Conservation (phyloP, 257 asterid species). For the Prunella vulgaris region DNA sequence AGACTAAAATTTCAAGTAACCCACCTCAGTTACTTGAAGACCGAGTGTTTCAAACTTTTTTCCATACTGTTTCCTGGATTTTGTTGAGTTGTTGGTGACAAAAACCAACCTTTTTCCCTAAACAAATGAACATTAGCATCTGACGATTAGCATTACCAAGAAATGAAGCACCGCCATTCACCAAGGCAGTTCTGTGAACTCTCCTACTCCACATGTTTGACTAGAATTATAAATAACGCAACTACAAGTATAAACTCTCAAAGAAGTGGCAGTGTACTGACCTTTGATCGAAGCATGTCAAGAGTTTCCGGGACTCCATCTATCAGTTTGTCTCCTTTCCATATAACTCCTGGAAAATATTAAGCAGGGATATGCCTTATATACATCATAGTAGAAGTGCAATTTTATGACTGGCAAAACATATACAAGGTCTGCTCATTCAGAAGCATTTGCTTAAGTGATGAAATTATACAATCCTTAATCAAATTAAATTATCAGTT, state of each 20-base stretch:
- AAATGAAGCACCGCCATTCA: not conserved
- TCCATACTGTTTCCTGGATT: conserved; percentile 94
- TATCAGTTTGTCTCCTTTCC: conserved; percentile 96
- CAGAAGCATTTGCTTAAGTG: not conserved
- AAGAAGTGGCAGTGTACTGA: conserved; percentile 23
- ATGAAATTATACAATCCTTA: not conserved
- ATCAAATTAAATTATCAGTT: not conserved
- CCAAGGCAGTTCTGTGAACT: conserved; percentile 2
- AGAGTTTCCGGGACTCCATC: conserved; percentile 99
- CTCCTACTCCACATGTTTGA: conserved; percentile 8
- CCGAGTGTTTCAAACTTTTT: conserved; percentile 94
- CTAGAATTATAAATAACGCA: not conserved
- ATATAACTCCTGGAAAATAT: conserved; percentile 70
- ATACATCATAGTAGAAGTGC: not conserved
- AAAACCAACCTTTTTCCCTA: conserved; percentile 96
- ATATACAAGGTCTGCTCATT: not conserved
- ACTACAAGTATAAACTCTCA: not conserved
- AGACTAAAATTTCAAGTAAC: conserved; percentile 19
- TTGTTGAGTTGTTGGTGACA: conserved; percentile 98
- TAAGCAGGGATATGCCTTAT: not conserved
- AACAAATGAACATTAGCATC: conserved; percentile 24
- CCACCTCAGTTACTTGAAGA: conserved; percentile 78
- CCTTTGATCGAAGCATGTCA: conserved; percentile 92
- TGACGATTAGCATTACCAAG: conserved; percentile 5
- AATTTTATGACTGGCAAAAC: not conserved